Percentiles rank a stretch among this genome's conserved stretches.
These are phyloP conservation scores for Nepenthes mirabilis DNA, from an alignment of 148 eudicot genomes.

Conservation along the genomic window DNA sequence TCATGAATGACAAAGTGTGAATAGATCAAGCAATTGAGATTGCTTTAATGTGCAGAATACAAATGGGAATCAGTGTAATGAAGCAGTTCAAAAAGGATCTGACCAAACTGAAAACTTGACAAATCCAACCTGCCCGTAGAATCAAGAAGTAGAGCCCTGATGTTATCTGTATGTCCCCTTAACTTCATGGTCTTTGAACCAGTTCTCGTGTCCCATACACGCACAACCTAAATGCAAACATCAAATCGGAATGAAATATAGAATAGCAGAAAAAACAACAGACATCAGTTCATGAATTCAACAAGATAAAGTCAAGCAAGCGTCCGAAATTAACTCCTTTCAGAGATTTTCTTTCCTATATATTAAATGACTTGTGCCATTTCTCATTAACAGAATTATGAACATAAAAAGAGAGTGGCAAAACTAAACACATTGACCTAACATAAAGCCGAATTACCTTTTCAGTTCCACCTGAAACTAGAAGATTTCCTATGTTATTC, in stretches of 20 bases:
- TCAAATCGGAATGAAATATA: not conserved
- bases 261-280: not conserved
- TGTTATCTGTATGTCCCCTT: conserved; percentile 93
- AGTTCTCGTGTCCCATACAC: conserved; percentile 96
- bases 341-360: not conserved
- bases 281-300: not conserved
- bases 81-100: not conserved
- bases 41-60: too few species aligned
- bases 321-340: not conserved
- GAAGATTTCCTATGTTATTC: conserved; percentile 78
- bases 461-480: conserved; percentile 99
- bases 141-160: conserved; percentile 82
- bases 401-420: not conserved
- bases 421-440: conserved; percentile 2
- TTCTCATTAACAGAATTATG: too few species aligned
- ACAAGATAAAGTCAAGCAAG: not conserved
- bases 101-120: not conserved
- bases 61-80: not conserved
- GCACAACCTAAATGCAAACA: conserved; percentile 52
- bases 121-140: conserved; percentile 81
- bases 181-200: conserved; percentile 97
- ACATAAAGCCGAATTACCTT: conserved; percentile 37
- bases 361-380: too few species aligned
- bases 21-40: too few species aligned
- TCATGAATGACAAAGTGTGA: too few species aligned